Evolutionary conservation across 192 early-diverging fungal species (phyloP), one percentile per base, ranked within the genome.

Genomic region (Coemansia reversa): DNA sequence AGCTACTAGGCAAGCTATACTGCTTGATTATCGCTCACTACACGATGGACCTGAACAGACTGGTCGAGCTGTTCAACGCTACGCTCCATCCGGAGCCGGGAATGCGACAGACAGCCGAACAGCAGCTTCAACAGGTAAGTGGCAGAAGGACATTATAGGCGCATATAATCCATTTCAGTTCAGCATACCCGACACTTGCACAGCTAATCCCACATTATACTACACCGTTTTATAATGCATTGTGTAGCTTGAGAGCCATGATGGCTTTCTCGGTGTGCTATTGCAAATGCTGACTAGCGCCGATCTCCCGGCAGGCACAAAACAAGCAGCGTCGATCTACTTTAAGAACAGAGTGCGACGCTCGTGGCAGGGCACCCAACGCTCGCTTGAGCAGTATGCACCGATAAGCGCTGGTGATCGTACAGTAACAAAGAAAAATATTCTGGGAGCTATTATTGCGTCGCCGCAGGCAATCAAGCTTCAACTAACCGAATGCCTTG

Each of bases 301-400:
- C 14, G 74, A 83, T 42, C 33, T 75, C 16, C 55, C 62, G 28
- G 48, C 62, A 25, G 74, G 73, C 54, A 76, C 66, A 19, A 82
- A 73, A 62, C 75, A 82, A 61, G 70, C 72, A 9, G 82, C 69
- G 49, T 73, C 92, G 9, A 91, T 96, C 66, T 94, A 91, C 84
- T 93, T 96, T 76, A 96, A 96, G 69, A 96, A 96, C 79, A 81
- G 89, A 7, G 70, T 94, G 33, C 74, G 76, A 28, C 84, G 84
- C 59, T 85, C 86, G 18, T 96, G 94, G 94, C 77, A 51, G 33
- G 62, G 51, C 63, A 74, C 45, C 18, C 50, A 32, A 39, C 76
- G 52, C 51, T 66, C 59, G 54, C 68, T 60, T 65, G 72, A 74
- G 61, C 65, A 67, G 70, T 39, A 74, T 24, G 68, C 59, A 56